Conservation (phyloP, 2,329 filamentous ascomycete species). For the Daldinia eschscholtzii region DNA sequence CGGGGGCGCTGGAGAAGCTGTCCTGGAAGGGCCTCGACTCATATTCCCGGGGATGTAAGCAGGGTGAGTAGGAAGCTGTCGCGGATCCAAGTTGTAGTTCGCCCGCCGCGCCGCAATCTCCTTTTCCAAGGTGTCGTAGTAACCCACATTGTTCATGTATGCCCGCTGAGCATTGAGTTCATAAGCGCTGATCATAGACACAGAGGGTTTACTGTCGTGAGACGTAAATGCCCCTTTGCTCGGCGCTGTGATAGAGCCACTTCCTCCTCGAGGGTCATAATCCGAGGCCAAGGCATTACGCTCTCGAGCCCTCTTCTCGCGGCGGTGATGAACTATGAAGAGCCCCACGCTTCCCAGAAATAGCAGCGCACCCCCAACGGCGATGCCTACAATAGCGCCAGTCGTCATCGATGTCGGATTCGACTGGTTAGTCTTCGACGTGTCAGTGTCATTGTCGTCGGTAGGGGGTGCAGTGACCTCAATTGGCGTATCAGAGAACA, state of each 20-base stretch:
- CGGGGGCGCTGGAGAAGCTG: constrained; percentile 38
- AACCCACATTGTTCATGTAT: constrained; percentile 55
- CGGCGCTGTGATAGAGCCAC: constrained; percentile 44
- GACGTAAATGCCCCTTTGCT: background rate
- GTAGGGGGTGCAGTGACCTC: constrained; percentile 56
- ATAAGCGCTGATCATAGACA: constrained; percentile 39
- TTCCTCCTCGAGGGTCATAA: constrained; percentile 31
- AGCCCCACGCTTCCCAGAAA: constrained; percentile 59
- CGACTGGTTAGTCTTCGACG: constrained; percentile 40
- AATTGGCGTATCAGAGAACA: constrained; percentile 57
- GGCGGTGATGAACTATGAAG: constrained; percentile 63
- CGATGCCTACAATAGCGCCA: constrained; percentile 67
- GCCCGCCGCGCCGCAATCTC: constrained; percentile 38
- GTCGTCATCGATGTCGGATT: constrained; percentile 56
- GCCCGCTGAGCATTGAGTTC: constrained; percentile 48
- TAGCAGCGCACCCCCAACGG: constrained; percentile 59
- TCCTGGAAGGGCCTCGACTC: constrained; percentile 47
- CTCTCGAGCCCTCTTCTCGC: constrained; percentile 54
- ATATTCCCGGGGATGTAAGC: constrained; percentile 61
- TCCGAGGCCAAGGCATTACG: constrained; percentile 48
- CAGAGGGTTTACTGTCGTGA: background rate
- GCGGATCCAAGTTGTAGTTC: constrained; percentile 51
- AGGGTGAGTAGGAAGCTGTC: constrained; percentile 60
- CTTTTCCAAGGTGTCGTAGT: constrained; percentile 57
- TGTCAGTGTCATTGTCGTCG: constrained; percentile 45